phyloP scores from a whole-genome alignment of 2,329 filamentous ascomycete genomes.

The Hortaea sp. region DNA sequence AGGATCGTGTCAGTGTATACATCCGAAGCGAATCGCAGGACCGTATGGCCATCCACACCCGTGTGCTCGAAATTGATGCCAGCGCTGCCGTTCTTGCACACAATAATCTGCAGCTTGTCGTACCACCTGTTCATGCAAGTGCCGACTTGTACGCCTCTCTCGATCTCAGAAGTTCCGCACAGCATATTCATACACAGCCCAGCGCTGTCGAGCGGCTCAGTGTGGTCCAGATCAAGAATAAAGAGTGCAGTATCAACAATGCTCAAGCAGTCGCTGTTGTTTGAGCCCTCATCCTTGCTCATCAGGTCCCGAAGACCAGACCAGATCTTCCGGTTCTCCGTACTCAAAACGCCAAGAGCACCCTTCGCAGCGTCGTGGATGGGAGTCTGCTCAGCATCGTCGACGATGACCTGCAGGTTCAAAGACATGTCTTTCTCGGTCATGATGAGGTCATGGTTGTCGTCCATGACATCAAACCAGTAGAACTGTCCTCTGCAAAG shows the following conservation, averaged over 20 bases:
- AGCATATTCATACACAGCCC: conserved; percentile 98
- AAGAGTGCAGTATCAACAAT: conserved; percentile 94
- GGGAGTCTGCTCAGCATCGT: conserved; percentile 79
- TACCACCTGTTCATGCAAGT: conserved; percentile 99
- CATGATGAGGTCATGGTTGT: conserved; percentile 94
- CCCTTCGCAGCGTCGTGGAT: conserved; percentile 94
- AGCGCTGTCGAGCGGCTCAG: conserved; percentile 68
- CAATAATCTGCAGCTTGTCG: conserved; percentile 97
- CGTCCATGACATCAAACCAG: conserved; percentile 95
- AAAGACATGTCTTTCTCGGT: conserved; percentile 85
- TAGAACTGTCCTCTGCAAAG: conserved; percentile 94
- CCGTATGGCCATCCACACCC: conserved; percentile 93
- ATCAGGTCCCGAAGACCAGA: conserved; percentile 81
- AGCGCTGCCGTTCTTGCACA: conserved; percentile 96
- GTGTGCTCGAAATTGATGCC: conserved; percentile 99
- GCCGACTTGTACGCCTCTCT: conserved; percentile 88
- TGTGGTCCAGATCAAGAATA: conserved; percentile 84
- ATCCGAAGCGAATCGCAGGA: conserved; percentile 90
- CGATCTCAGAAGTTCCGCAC: conserved; percentile 83
- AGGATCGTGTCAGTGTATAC: conserved; percentile 97
- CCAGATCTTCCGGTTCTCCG: conserved; percentile 94
- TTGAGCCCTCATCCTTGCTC: conserved; percentile 74
- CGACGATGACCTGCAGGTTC: conserved; percentile 84
- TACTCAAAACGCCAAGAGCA: conserved; percentile 84
- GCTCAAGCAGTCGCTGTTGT: conserved; percentile 90